Conservation (phyloP, 441 rosid species). For the Adansonia grandidieri region DNA sequence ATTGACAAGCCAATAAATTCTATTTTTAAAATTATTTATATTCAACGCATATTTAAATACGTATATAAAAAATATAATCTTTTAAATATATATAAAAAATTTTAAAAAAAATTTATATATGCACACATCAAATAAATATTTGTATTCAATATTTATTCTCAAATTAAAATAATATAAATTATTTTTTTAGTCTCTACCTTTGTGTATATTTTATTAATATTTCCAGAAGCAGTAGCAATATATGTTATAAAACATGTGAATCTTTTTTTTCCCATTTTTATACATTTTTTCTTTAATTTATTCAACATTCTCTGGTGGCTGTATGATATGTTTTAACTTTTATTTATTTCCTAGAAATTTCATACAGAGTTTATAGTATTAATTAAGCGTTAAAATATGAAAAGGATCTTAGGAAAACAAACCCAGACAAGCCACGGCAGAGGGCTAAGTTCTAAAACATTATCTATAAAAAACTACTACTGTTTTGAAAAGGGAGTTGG, state of each 20-base stretch:
- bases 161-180: background rate
- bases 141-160: background rate
- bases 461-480: background rate
- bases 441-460: background rate
- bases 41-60: no score
- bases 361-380: background rate
- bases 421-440: background rate
- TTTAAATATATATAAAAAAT: no score
- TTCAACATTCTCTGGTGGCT: background rate
- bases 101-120: no score
- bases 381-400: background rate
- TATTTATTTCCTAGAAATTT: background rate
- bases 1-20: constrained; percentile 3
- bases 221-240: background rate
- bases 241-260: background rate
- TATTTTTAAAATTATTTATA: background rate
- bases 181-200: background rate
- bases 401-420: background rate
- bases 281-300: background rate
- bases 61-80: no score
- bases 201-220: no score
- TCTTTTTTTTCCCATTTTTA: background rate
- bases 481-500: background rate
- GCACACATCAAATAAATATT: no score
- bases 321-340: background rate